A percentile compares a stretch with the other conserved stretches of the same genome.
These are phyloP conservation scores for Nyctanthes arbortristis DNA, from an alignment of 257 asterid genomes.

Conservation along the genomic window DNA sequence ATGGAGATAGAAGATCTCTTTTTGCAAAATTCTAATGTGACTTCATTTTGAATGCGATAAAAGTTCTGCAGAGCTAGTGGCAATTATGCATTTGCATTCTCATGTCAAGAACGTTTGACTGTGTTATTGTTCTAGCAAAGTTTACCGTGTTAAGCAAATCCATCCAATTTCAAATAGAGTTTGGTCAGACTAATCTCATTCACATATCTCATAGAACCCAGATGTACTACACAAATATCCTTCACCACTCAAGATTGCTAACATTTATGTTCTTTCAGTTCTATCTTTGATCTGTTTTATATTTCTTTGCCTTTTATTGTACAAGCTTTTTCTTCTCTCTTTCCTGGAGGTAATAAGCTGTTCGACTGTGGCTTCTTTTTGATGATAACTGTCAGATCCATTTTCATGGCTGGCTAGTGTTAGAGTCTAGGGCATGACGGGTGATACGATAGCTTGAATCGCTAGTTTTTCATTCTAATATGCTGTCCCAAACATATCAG, in stretches of 20 bases:
- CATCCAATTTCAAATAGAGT: too few relatives aligned
- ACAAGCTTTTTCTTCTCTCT: not conserved
- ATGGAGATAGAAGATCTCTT: not conserved
- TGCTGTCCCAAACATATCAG: not conserved
- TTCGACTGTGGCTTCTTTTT: not conserved
- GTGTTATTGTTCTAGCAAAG: too few relatives aligned
- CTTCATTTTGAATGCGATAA: not conserved
- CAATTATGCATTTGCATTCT: not conserved
- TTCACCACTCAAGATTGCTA: too few relatives aligned
- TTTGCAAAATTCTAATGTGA: not conserved
- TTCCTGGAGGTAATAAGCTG: not conserved
- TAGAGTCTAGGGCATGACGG: not conserved
- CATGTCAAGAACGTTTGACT: not conserved
- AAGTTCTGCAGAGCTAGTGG: not conserved
- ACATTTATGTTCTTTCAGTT: not conserved
- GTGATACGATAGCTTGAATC: not conserved
- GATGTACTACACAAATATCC: too few relatives aligned
- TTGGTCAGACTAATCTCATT: too few relatives aligned
- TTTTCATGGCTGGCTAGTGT: not conserved
- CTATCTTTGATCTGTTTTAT: not conserved
- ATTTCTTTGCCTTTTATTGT: too few relatives aligned
- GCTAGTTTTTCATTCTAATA: too few relatives aligned
- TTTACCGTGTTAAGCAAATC: too few relatives aligned
- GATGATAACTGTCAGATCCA: not conserved
- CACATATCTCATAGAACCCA: too few relatives aligned